Evolutionary conservation across 1,284 basidiomycete genomes (phyloP), one percentile per base, ranked within the genome.

Genomic region (Pterulicium gracile): DNA sequence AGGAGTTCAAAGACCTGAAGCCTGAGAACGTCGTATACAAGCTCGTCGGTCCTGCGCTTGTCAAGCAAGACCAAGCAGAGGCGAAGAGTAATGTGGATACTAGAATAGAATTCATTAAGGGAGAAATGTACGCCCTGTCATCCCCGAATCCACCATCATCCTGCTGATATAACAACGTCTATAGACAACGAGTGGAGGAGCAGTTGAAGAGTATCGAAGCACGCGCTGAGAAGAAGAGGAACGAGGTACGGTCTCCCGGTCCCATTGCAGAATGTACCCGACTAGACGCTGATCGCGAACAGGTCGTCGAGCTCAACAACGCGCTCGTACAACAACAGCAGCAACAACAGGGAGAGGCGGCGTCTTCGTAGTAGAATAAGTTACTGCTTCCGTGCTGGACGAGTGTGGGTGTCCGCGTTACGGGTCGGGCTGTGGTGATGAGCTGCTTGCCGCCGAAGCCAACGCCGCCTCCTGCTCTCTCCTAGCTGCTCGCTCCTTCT

Each of bases 1-100:
- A 95, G 90, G 94, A 97, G 66, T 93, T 98, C 58, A 65, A 68
- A n/a, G 66, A 69, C 20, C 65, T 97, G 47, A 85, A 82, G 43
- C 66, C 80, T 1, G 76, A 81, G 52, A 96, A 94, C 58, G 77
- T 74, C 4, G 77, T 98, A 4, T 98, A 85, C 72, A 98, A 98
- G 67, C 78, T 92, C 42, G 77, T 96, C 41, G 96, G 95, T 0
- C 90, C 92, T 1, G 86, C 93, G 1, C 75, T 98, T 18, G 80
- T 98, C 4, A 81, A 86, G 56, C 95, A 98, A 64, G 94, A 97
- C 53, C 81, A 84, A 55, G 63, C 64, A 3, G 96, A 98, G 55
- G 95, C 95, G 7, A 88, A 87, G 59, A 70, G 67, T 48, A 97
- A 95, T 58, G 90, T 98, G 23, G 81, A 92, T 52, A 97, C 90